Base-by-base conservation (phyloP, 2,329 filamentous ascomycete species). In the Colletotrichum lentis region DNA sequence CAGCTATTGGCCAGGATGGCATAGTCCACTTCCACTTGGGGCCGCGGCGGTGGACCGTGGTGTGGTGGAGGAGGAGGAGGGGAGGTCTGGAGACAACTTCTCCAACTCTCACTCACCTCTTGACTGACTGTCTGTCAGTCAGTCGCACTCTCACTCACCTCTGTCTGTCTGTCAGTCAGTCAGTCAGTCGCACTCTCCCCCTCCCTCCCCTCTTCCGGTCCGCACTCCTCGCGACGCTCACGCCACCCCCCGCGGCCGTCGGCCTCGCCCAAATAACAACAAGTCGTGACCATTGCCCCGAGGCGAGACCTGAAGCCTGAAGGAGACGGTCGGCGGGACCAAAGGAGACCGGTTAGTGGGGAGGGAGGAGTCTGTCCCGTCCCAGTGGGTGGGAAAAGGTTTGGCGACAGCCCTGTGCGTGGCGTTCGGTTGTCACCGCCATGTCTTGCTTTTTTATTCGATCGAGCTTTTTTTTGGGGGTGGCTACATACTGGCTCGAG, bases 1-100 rank as follows among this genome's bases (percentile, higher is more conserved):
- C n/a, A n/a, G n/a, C 11, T 64, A 60, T 67, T 69, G 69, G 68
- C 58, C 35, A 53, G 69, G 69, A 65, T 70, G 70, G 70, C 69
- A 71, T 64, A 69, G 69, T 69, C 68, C 64, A 56, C 65, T 54
- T n/a, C n/a, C n/a, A 55, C 65, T 64, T 55, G 49, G 54, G 55
- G 53, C 53, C 64, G 31, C 37, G 27, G 27, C 24, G 49, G 57
- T 66, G 65, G 64, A 49, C n/a, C n/a, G n/a, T n/a, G n/a, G n/a
- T n/a, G n/a, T n/a, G n/a, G n/a, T n/a, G n/a, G n/a, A n/a, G n/a
- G n/a, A n/a, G n/a, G n/a, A n/a, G n/a, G n/a, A n/a, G n/a, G n/a
- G 61, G 55, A 31, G 27, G 6, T 55, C 62, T 60, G 65, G 60
- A 68, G 62, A 62, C 62, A 31, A 58, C 46, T 67, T 62, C 58